Conservation (phyloP, 805 yeast species). For the Candida coleopterorum region DNA sequence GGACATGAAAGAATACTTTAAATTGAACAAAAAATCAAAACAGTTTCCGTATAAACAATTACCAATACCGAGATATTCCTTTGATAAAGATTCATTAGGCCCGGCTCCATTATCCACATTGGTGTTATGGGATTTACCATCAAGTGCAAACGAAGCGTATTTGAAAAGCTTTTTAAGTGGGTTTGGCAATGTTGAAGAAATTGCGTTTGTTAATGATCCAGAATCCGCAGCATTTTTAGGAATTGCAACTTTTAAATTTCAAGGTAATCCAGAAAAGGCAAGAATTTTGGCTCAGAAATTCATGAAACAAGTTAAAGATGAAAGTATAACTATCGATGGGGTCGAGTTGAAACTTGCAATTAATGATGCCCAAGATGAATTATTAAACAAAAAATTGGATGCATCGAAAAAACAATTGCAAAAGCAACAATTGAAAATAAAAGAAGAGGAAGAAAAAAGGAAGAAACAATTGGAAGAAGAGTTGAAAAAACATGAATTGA, state of each 20-base stretch:
- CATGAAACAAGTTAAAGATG: conserved; percentile 20
- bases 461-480: conserved; percentile 14
- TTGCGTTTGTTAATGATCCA: conserved; percentile 63
- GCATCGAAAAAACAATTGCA: conserved; percentile 27
- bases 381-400: conserved; percentile 33
- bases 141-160: conserved; percentile 44
- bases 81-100: conserved; percentile 71
- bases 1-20: conserved; percentile 26
- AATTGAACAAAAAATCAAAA: conserved; percentile 36
- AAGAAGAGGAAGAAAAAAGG: conserved; percentile 31
- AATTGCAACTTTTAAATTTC: conserved; percentile 58
- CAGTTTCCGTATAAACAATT: conserved; percentile 40
- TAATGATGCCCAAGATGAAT: conserved; percentile 40
- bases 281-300: conserved; percentile 31
- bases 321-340: conserved; percentile 46
- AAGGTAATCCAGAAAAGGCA: conserved; percentile 48
- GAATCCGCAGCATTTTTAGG: conserved; percentile 77
- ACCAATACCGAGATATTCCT: conserved; percentile 41
- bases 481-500: conserved; percentile 7
- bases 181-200: conserved; percentile 59
- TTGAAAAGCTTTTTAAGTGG: conserved; percentile 49
- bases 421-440: conserved; percentile 19
- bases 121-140: conserved; percentile 63
- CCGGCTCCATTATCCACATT: conserved; percentile 68
- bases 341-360: conserved; percentile 48